Conservation (phyloP, 495 filamentous ascomycete species). For the Talaromyces thailandensis region DNA sequence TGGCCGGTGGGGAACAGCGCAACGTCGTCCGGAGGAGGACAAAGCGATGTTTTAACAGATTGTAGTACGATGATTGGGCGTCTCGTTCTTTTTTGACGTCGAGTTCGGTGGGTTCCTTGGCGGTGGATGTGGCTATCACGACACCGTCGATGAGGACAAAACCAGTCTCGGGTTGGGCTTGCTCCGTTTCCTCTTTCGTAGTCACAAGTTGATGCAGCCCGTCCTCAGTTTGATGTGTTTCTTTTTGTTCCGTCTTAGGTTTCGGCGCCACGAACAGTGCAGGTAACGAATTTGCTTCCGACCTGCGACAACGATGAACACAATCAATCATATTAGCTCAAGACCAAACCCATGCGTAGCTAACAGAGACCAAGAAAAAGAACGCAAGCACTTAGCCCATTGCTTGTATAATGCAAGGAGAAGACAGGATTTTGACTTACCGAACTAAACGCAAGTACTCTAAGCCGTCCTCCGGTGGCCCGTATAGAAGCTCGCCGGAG, state of each 20-base stretch:
- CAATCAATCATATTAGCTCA: conserved; percentile 4
- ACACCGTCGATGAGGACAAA: conserved; percentile 11
- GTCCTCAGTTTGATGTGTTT: conserved; percentile 19
- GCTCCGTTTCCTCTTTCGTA: conserved; percentile 11
- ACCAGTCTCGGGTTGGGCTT: neutral
- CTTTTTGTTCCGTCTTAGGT: conserved; percentile 15
- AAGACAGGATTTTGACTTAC: conserved; percentile 40
- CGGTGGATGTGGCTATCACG: conserved; percentile 4
- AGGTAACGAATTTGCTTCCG: conserved; percentile 64
- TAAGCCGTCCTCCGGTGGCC: conserved; percentile 50
- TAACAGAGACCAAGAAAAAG: conserved; percentile 6
- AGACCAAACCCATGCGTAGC: conserved; percentile 6
- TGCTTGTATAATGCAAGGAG: conserved; percentile 6
- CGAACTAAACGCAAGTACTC: conserved; percentile 73
- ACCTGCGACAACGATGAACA: conserved; percentile 35
- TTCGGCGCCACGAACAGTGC: conserved; percentile 51
- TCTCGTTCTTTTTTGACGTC: conserved; percentile 25
- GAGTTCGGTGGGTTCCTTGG: neutral
- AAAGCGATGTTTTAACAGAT: conserved; percentile 52
- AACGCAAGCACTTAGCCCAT: conserved; percentile 9
- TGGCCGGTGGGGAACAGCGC: conserved; percentile 40
- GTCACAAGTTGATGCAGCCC: conserved; percentile 20
- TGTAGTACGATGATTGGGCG: conserved; percentile 54
- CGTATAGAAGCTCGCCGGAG: conserved; percentile 42
- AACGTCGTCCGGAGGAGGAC: conserved; percentile 48